These are phyloP conservation scores for Chlorella sp. DNA, from an alignment of 139 green algal genomes.

Conservation along the genomic window DNA sequence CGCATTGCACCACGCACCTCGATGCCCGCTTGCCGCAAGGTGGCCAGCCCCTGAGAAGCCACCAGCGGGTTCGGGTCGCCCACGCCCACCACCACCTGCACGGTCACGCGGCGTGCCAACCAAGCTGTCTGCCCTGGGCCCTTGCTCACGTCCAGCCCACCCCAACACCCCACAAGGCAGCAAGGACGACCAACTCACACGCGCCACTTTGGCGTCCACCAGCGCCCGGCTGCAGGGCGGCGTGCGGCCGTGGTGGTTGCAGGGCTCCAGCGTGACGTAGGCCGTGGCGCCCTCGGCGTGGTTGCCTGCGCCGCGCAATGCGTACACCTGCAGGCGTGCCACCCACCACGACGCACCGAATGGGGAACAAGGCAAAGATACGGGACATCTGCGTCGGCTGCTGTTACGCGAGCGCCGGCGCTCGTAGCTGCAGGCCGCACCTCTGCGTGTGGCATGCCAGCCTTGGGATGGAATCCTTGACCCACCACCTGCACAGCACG, in stretches of 20 bases:
- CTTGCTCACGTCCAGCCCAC: no score
- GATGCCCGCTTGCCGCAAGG: slow-evolving; percentile 65
- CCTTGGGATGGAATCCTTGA: slow-evolving; percentile 91
- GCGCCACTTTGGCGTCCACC: slow-evolving; percentile 69
- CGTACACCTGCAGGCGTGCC: no score
- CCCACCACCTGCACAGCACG: slow-evolving; percentile 68
- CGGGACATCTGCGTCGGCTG: no score
- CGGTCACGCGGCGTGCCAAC: no score
- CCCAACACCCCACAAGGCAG: no score
- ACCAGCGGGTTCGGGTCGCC: slow-evolving; percentile 89
- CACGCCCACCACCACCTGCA: slow-evolving; percentile 81
- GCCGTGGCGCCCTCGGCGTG: slow-evolving; percentile 78
- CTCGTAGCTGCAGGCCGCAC: no score
- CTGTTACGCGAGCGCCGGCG: no score
- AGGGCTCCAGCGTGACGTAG: slow-evolving; percentile 98
- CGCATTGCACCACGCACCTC: slow-evolving; percentile 13
- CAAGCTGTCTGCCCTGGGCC: no score
- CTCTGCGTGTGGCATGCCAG: slow-evolving; percentile 94
- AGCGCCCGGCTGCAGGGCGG: slow-evolving; percentile 88
- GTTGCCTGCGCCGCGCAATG: slow-evolving; percentile 74
- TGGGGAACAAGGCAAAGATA: no score
- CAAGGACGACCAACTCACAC: slow-evolving; percentile 48
- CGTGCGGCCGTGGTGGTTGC: slow-evolving; percentile 93
- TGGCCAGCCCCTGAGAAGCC: slow-evolving; percentile 60
- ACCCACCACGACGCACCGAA: no score